A percentile compares a stretch with the other conserved stretches of the same genome.
These are phyloP conservation scores for Penicillium decumbens DNA, from an alignment of 2,329 filamentous ascomycete species.

Conservation along the genomic window DNA sequence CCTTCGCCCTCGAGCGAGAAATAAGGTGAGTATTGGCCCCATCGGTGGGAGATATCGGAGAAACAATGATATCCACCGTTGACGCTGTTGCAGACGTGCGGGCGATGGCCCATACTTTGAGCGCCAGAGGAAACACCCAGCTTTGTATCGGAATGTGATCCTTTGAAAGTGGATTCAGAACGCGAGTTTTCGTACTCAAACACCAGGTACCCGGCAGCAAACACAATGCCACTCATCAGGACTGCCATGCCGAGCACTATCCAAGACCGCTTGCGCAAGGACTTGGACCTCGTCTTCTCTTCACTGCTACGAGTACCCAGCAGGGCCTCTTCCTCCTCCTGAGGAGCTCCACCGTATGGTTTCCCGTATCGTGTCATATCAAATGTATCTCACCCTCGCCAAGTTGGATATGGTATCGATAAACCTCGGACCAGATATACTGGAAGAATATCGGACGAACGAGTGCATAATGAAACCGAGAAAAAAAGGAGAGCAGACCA, in stretches of 20 bases:
- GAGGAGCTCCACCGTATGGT: neutral
- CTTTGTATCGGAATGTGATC: neutral
- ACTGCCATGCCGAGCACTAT: neutral
- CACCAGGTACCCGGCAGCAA: conserved; percentile 7
- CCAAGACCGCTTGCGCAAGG: conserved; percentile 1
- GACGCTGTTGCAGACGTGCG: conserved; percentile 49
- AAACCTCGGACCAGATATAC: neutral
- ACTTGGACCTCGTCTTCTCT: neutral
- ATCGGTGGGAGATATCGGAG: conserved; percentile 59
- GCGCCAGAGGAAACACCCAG: neutral
- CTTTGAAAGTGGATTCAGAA: neutral
- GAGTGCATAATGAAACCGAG: neutral
- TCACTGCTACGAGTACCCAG: neutral
- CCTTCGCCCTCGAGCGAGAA: conserved; percentile 60
- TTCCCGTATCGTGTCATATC: neutral
- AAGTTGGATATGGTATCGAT: neutral
- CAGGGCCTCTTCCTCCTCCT: neutral
- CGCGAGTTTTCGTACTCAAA: conserved; percentile 8
- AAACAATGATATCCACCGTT: conserved; percentile 60
- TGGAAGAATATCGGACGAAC: neutral
- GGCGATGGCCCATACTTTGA: neutral
- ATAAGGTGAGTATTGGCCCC: conserved; percentile 86
- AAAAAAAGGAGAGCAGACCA: neutral
- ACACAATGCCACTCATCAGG: conserved; percentile 4
- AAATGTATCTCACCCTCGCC: neutral